Conservation (phyloP, 176 grass and related monocot species). For the Pharus latifolius region DNA sequence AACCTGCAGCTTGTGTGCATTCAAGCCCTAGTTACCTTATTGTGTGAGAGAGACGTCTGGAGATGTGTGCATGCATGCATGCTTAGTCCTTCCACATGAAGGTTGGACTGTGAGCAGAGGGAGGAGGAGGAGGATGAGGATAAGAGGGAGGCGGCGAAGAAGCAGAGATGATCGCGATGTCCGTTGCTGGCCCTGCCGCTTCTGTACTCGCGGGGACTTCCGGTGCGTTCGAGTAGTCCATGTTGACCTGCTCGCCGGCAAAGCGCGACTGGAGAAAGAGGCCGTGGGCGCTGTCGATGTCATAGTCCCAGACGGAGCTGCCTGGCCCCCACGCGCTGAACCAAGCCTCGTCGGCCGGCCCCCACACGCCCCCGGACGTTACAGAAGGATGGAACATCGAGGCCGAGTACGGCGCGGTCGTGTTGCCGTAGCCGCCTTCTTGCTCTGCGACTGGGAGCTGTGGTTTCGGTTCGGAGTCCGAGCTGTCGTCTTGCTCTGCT, state of each 20-base stretch:
- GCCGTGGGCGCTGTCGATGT: constrained; percentile 71
- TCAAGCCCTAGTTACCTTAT: not conserved
- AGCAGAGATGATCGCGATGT: constrained; percentile 8
- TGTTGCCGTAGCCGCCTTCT: not conserved
- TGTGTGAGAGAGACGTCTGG: not conserved
- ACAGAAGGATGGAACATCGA: not conserved
- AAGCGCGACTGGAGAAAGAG: constrained; percentile 79
- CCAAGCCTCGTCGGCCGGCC: constrained; percentile 75
- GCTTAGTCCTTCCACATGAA: constrained; percentile 47
- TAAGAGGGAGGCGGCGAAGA: constrained; percentile 27
- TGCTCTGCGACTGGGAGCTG: not conserved
- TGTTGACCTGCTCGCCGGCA: constrained; percentile 29
- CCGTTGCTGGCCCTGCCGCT: not conserved
- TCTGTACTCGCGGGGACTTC: not conserved
- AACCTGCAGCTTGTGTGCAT: constrained; percentile 38
- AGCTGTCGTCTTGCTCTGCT: constrained; percentile 16
- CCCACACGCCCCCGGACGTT: constrained; percentile 43
- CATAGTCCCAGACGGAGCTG: constrained; percentile 90
- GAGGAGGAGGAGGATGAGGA: constrained; percentile 2
- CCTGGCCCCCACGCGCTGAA: constrained; percentile 84
- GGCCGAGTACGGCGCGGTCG: not conserved
- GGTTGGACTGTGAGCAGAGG: constrained; percentile 15
- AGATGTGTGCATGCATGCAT: not conserved
- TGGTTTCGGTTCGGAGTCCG: constrained; percentile 4
- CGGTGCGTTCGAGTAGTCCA: constrained; percentile 17